These are phyloP conservation scores for Sporothrix humicola DNA, from an alignment of 2,329 filamentous ascomycete genomes.

Conservation along the genomic window DNA sequence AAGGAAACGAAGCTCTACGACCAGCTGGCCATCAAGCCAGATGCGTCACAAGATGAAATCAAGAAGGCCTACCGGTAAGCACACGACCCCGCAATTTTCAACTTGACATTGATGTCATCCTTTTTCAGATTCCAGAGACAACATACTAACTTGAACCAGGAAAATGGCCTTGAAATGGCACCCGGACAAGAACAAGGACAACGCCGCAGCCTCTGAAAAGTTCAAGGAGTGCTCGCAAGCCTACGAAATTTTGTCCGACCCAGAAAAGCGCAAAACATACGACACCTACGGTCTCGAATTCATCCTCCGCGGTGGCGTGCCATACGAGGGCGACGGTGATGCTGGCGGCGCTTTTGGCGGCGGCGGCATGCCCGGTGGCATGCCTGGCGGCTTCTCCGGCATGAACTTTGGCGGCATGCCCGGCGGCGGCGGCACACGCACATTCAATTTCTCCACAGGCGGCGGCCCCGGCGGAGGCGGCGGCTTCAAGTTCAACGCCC, in stretches of 20 bases:
- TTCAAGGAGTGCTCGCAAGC: slow-evolving; percentile 99
- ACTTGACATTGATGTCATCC: neutral
- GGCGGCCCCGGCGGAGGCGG: slow-evolving; percentile 49
- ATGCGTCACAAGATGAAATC: slow-evolving; percentile 88
- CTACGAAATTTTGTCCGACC: slow-evolving; percentile 96
- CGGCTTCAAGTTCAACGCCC: slow-evolving; percentile 82
- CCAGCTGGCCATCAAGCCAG: slow-evolving; percentile 76
- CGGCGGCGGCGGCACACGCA: slow-evolving; percentile 59
- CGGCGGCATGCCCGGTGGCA: slow-evolving; percentile 59
- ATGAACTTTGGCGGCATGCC: slow-evolving; percentile 51
- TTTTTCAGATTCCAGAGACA: neutral
- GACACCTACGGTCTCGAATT: slow-evolving; percentile 95
- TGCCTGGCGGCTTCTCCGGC: slow-evolving; percentile 51
- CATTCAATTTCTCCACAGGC: slow-evolving; percentile 68
- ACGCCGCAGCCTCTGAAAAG: slow-evolving; percentile 82
- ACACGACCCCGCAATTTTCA: neutral
- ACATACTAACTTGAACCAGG: slow-evolving; percentile 49
- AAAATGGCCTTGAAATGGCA: slow-evolving; percentile 92
- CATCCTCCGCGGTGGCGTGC: slow-evolving; percentile 77
- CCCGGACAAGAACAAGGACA: slow-evolving; percentile 97
- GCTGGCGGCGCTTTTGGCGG: slow-evolving; percentile 57
- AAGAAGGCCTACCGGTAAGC: slow-evolving; percentile 91
- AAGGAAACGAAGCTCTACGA: slow-evolving; percentile 73
- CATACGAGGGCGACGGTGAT: slow-evolving; percentile 50
- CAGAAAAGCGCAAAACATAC: slow-evolving; percentile 94